These are phyloP conservation scores for Kondoa subrosea DNA, from an alignment of 768 basidiomycete species.

Conservation along the genomic window DNA sequence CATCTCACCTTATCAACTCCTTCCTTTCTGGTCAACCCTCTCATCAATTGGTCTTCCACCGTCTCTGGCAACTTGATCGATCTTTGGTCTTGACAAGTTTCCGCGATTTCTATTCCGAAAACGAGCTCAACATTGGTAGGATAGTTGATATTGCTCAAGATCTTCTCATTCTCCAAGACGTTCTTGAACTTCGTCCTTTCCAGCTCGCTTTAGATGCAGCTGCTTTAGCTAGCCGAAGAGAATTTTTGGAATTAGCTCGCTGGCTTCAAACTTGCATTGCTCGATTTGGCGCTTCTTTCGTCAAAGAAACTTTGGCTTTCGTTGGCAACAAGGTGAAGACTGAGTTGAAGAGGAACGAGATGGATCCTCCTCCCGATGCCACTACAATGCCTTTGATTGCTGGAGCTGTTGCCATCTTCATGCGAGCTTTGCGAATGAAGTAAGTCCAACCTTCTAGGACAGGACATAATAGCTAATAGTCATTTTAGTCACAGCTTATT, in stretches of 20 bases:
- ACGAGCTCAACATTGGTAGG: conserved; percentile 77
- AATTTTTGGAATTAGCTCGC: conserved; percentile 88
- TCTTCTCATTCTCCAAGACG: conserved; percentile 84
- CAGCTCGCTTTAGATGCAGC: conserved; percentile 79
- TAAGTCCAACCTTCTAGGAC: background rate
- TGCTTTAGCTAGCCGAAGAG: conserved; percentile 74
- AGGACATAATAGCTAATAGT: background rate
- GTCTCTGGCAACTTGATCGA: conserved; percentile 81
- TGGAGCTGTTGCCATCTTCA: conserved; percentile 75
- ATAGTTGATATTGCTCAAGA: conserved; percentile 92
- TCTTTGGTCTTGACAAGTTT: conserved; percentile 72
- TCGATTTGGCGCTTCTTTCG: conserved; percentile 64
- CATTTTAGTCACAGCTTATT: conserved; percentile 49
- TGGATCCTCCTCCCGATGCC: conserved; percentile 54
- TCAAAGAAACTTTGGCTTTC: conserved; percentile 72
- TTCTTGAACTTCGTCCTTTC: conserved; percentile 64
- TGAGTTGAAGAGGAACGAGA: conserved; percentile 48
- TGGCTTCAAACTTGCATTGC: conserved; percentile 83
- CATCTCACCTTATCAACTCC: conserved; percentile 65
- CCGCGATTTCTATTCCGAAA: conserved; percentile 79
- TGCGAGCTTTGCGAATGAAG: conserved; percentile 53
- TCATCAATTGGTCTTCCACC: conserved; percentile 91
- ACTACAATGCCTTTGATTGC: conserved; percentile 76
- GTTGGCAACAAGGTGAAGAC: conserved; percentile 82
- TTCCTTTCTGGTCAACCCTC: conserved; percentile 85